Evolutionary conservation across 2,329 filamentous ascomycete genomes (phyloP).

Genomic region (Coleophoma cylindrospora): DNA sequence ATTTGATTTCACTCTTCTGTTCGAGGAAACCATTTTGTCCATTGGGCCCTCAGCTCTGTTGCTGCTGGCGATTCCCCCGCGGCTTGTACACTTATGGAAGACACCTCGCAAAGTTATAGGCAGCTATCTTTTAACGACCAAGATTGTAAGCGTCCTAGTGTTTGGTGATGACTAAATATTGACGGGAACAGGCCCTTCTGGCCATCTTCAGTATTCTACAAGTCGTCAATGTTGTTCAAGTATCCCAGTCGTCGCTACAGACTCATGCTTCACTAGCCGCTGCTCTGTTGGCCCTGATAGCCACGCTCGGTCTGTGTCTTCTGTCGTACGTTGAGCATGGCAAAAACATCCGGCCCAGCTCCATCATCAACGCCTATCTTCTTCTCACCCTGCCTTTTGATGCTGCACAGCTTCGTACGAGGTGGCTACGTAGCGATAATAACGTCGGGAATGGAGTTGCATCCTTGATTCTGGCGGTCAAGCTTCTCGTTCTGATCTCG

Average conservation of each 20-base stretch:
- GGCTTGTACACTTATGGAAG: conserved; percentile 12
- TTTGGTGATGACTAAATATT: neutral
- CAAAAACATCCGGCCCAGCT: conserved; percentile 14
- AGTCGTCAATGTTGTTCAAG: conserved; percentile 10
- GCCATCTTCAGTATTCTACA: conserved; percentile 11
- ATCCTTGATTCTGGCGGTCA: conserved; percentile 10
- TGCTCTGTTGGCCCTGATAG: conserved; percentile 11
- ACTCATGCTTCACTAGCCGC: conserved; percentile 16
- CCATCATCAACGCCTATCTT: conserved; percentile 17
- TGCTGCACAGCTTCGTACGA: conserved; percentile 13
- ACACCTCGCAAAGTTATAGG: conserved; percentile 10
- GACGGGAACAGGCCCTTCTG: conserved; percentile 7
- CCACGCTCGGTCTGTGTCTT: conserved; percentile 9
- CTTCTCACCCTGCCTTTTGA: conserved; percentile 18
- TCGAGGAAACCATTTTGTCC: conserved; percentile 22
- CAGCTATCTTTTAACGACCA: conserved; percentile 12
- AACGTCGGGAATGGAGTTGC: conserved; percentile 1
- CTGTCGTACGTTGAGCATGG: conserved; percentile 18
- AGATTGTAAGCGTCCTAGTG: conserved; percentile 8
- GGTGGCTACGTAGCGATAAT: conserved; percentile 10
- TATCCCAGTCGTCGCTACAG: conserved; percentile 7
- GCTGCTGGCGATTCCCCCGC: conserved; percentile 10
- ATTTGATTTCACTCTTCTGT: conserved; percentile 23
- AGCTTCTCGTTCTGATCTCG: conserved; percentile 10
- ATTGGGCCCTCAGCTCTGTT: conserved; percentile 19